Conservation (phyloP, 2,329 filamentous ascomycete genomes). For the Ilyonectria mors-panacis region DNA sequence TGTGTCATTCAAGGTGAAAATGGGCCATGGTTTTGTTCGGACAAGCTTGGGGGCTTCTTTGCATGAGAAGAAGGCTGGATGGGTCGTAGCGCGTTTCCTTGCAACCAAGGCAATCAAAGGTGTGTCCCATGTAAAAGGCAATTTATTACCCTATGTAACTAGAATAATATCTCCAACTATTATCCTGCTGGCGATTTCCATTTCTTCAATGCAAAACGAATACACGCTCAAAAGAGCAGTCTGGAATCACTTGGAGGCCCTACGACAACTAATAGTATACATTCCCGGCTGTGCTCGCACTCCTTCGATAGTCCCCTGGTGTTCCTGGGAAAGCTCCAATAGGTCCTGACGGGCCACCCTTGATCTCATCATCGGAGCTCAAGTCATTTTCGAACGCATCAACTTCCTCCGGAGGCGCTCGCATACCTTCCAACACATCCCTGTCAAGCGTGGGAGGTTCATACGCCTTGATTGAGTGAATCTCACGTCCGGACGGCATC, state of each 20-base stretch:
- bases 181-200: neutral
- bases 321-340: slow-evolving; percentile 68
- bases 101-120: neutral
- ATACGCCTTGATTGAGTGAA: slow-evolving; percentile 81
- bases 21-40: neutral
- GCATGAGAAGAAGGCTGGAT: neutral
- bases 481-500: slow-evolving; percentile 91
- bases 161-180: neutral
- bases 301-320: slow-evolving; percentile 54
- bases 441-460: slow-evolving; percentile 75
- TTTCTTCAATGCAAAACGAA: neutral
- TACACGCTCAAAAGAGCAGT: neutral
- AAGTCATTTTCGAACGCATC: slow-evolving; percentile 53
- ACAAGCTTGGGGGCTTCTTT: neutral
- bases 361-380: slow-evolving; percentile 58
- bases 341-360: slow-evolving; percentile 50
- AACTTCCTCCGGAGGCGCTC: slow-evolving; percentile 54
- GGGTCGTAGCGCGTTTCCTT: neutral
- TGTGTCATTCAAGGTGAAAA: no score
- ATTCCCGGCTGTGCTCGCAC: slow-evolving; percentile 51
- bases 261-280: slow-evolving; percentile 54
- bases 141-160: neutral
- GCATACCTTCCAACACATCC: slow-evolving; percentile 74
- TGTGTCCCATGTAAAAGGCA: neutral
- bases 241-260: neutral